Evolutionary conservation across 179 eudicot genomes (phyloP), one percentile per base, ranked within the genome.

Genomic region (Beta corolliflora): DNA sequence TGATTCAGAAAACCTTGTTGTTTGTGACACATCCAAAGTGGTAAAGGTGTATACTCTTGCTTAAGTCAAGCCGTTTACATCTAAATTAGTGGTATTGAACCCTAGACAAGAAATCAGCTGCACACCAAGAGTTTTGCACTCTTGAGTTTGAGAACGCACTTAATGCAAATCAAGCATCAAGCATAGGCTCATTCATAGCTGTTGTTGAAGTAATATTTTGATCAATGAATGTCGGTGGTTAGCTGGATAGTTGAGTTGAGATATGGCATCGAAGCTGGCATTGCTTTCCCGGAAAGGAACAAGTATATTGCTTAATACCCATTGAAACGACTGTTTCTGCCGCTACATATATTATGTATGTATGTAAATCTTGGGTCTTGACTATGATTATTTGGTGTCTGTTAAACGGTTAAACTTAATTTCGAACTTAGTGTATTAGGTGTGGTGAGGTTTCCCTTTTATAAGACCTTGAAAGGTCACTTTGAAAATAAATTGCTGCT

Each of bases 21-120:
- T 96, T 18, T 94, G 98, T 75, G 98, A 94, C 80, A 91, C 98
- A 29, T 94, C 99, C 71, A 91, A 91, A 88, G 91, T 94, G 61
- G 97, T 95, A 66, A 96, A 96, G 86, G 96, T 94, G 82, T 96
- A 89, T 77, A 92, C 89, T 3, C 75, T 94, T 76, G 87, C 88
- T 50, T 94, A 79, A 86, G 59, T 75, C 73, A 19, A 68, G 23
- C 76, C 36, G 69, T 14, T 60, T n/a, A 31, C 44, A 68, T 56
- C 56, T 11, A 23, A 76, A 50, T 77, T 55, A 21, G 79, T 80
- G 53, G 44, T 55, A 56, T 50, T n/a, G 29, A 15, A 54, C 9
- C 45, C 25, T 54, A 50, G 76, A 21, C 45, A 7, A 25, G 45
- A 25, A 75, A 31, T 56, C 50, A 19, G 50, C 5, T 75, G 29